Evolutionary conservation across 257 asterid species (phyloP), one percentile per base, ranked within the genome.

Genomic region (Leptodermis oblonga): DNA sequence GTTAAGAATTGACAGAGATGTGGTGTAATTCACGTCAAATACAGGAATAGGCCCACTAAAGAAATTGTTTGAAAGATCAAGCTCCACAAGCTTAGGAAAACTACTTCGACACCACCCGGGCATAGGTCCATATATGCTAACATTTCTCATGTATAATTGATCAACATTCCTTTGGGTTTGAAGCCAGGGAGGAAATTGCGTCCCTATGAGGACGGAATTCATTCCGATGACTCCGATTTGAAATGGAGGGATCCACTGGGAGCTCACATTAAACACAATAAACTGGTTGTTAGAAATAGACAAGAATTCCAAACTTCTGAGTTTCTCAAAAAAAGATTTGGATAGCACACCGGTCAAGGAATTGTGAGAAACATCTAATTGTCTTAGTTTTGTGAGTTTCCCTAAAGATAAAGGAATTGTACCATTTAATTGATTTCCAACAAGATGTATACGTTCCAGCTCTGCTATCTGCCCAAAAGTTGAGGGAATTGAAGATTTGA

Each of bases 201-300:
- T 41, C n/a, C 79, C 79, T 10, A 62, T 26, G 10, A 0, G 23
- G 22, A 69, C 55, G 28, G 53, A 62, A 2, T 34, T 42, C 42
- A 75, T 37, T 4, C 4, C 5, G 4, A 69, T 63, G 13, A 2
- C 0, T 10, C 39, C 1, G 3, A 69, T 64, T 37, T 69, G 79
- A 33, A 69, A 53, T 7, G 31, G 31, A 53, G 60, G 60, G 15
- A 53, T 9, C 60, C 60, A 53, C 8, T 53, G 33, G 55, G 5
- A 74, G 71, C 62, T 69, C 39, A 69, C 66, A 17, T 69, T 75
- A 9, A 63, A 28, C 7, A 10, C 18, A 5, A 73, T 58, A 4
- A 14, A 41, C 13, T 18, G 13, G 43, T 65, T 62, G 12, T 1
- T 1, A 15, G 71, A 69, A 42, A 62, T 28, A 14, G 9, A 3